phyloP scores from a whole-genome alignment of 2,329 filamentous ascomycete species.

The Aureobasidium lini region DNA sequence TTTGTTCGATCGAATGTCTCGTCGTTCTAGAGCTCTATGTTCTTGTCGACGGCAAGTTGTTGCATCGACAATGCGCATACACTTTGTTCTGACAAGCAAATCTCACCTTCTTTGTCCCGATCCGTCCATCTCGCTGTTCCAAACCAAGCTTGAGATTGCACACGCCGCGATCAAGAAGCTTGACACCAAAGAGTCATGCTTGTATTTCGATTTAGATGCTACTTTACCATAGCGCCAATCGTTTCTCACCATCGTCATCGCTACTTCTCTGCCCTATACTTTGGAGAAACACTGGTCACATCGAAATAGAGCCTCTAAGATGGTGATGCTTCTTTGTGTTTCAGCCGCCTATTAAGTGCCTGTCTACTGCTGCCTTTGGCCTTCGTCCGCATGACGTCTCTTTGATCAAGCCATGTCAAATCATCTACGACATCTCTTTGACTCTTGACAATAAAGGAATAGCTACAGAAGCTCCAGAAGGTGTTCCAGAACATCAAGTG shows the following conservation, averaged over 20 bases:
- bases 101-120: background rate
- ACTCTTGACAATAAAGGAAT: background rate
- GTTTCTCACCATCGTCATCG: background rate
- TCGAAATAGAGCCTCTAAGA: background rate
- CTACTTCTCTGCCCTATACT: background rate
- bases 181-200: background rate
- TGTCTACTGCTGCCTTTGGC: background rate
- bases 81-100: background rate
- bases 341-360: background rate
- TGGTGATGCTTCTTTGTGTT: background rate
- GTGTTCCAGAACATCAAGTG: too few species aligned
- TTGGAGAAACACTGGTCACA: background rate
- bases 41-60: background rate
- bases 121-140: background rate
- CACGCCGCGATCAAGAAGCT: background rate
- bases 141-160: conserved; percentile 1
- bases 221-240: background rate
- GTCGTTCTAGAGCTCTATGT: background rate
- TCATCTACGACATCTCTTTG: background rate
- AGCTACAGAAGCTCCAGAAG: background rate
- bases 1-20: background rate
- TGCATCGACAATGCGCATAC: background rate
- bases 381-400: background rate
- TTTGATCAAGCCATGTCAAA: background rate
- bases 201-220: background rate